Conservation (phyloP, 805 yeast genomes). For the Candida caryicola region DNA sequence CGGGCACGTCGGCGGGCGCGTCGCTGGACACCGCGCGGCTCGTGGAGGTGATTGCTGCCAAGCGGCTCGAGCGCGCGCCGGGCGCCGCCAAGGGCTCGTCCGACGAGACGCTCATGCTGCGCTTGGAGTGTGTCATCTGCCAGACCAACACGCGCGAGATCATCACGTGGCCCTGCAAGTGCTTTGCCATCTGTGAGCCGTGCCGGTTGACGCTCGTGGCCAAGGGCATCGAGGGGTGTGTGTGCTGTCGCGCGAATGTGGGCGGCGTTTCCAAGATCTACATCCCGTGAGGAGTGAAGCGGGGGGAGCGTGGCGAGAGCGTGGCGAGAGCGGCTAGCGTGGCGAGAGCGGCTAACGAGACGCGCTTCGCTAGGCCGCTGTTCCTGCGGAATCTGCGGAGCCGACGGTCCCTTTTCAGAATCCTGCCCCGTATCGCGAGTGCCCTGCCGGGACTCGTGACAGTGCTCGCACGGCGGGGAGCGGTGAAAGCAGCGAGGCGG, state of each 20-base stretch:
- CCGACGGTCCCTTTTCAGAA: no score
- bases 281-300: constrained; percentile 43
- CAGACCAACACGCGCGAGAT: constrained; percentile 70
- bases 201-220: constrained; percentile 74
- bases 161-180: constrained; percentile 90
- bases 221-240: constrained; percentile 74
- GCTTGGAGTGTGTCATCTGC: constrained; percentile 73
- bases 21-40: constrained; percentile 18
- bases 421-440: no score
- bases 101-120: constrained; percentile 28
- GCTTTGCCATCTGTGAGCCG: constrained; percentile 82
- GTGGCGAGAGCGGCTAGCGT: no score
- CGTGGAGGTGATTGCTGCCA: constrained; percentile 19
- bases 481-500: no score
- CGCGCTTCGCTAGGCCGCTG: no score
- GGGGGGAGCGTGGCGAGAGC: no score
- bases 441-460: no score
- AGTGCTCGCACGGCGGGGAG: no score
- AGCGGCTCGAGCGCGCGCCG: constrained; percentile 4
- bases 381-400: no score
- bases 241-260: constrained; percentile 77
- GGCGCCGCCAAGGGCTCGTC: no score
- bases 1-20: no score
- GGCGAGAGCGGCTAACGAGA: no score
- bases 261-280: constrained; percentile 61